Conservation (phyloP, 2,329 filamentous ascomycete genomes). For the Cladosporium sp. region DNA sequence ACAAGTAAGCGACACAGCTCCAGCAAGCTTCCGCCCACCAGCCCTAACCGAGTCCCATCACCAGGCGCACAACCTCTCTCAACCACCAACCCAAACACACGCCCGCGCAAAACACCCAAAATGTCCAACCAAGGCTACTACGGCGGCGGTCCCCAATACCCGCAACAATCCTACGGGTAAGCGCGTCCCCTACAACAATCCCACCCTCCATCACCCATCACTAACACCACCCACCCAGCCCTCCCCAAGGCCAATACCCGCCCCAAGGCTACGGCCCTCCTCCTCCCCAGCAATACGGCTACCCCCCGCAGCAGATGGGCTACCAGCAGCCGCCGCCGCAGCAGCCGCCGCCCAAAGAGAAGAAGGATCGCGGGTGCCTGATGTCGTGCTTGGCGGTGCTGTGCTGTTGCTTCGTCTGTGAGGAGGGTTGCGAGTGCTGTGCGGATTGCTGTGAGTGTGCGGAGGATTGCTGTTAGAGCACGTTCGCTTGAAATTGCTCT, state of each 20-base stretch:
- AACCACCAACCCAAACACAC: not conserved
- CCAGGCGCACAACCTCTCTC: not conserved
- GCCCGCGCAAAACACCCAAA: slow-evolving; percentile 10
- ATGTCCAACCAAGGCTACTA: slow-evolving; percentile 43
- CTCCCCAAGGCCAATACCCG: slow-evolving; percentile 24
- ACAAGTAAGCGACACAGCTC: not conserved
- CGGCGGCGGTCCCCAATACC: slow-evolving; percentile 30
- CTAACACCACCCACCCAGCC: not conserved
- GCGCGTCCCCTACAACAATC: not conserved
- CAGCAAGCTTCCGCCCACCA: not conserved
- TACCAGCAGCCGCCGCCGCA: slow-evolving; percentile 37
- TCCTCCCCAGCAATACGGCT: slow-evolving; percentile 28
- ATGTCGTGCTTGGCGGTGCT: slow-evolving; percentile 48
- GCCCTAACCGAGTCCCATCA: slow-evolving; percentile 1
- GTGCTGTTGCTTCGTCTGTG: slow-evolving; percentile 60
- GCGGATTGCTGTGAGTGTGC: slow-evolving; percentile 54
- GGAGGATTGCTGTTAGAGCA: slow-evolving; percentile 27
- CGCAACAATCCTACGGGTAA: slow-evolving; percentile 34
- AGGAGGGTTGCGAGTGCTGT: slow-evolving; percentile 59
- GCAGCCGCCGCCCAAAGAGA: slow-evolving; percentile 38
- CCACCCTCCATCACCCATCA: not conserved
- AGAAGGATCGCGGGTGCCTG: slow-evolving; percentile 47
- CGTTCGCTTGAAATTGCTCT: not conserved
- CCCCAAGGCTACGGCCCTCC: slow-evolving; percentile 26
- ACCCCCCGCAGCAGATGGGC: slow-evolving; percentile 22